Base-by-base conservation (phyloP, 768 basidiomycete genomes). In the Pisolithus orientalis region DNA sequence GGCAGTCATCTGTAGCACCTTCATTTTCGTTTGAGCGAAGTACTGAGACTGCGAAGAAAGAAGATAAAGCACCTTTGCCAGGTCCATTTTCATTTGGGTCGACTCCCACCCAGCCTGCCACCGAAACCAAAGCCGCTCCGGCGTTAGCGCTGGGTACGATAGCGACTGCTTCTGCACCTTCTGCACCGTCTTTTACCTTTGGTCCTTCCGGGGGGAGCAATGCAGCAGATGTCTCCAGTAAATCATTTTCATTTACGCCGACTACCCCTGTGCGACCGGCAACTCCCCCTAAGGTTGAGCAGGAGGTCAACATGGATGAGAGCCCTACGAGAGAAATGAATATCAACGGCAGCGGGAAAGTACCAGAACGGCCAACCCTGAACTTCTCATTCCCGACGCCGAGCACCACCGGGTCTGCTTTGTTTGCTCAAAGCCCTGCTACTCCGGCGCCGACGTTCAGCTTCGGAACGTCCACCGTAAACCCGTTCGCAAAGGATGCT, bases 231-330 rank as follows among this genome's bases (percentile, higher is more conserved):
- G 70, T 71, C 8, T 70, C 79, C 6, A 73, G 63, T 49, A 82
- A 81, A 57, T 64, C 77, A 10, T 85, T 87, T 55, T 39, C 71
- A 13, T 86, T 87, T 53, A 82, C 80, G 32, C 55, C 70, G 31
- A 52, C 75, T 11, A 57, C 70, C 10, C 43, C 66, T 42, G 65
- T 72, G 27, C 73, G 83, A 21, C 75, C 85, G n/a, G 68, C 72
- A 5, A 88, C 86, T 0, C 85, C 86, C 9, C 87, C 87, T 2
- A 80, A 74, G 52, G 72, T 73, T 32, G 84, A 83, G 43, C 77
- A 83, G 46, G 87, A 87, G 53, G 79, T 85, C 57, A 79, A 70
- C 51, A 90, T 90, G 88, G 88, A 90, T 39, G 88, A 90, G 66
- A 90, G 88, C 57, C 88, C 88, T 1, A 81, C 79, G 3, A 75